These are phyloP conservation scores for Chaetomium globosum DNA, from an alignment of 2,329 filamentous ascomycete species.

Conservation along the genomic window DNA sequence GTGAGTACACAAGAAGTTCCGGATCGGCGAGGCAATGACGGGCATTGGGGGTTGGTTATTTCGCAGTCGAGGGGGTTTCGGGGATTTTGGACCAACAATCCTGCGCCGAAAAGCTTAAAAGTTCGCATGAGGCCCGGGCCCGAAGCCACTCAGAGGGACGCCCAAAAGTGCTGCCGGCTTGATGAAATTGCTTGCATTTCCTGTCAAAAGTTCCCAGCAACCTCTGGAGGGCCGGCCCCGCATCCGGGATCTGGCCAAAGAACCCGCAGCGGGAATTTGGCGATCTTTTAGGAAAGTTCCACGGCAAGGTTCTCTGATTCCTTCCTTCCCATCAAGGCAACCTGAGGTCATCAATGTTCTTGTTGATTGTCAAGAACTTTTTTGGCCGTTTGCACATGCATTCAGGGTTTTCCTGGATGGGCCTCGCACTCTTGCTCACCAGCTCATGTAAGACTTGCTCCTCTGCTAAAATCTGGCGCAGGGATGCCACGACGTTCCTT, in stretches of 20 bases:
- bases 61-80: background rate
- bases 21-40: background rate
- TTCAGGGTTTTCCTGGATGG: background rate
- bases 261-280: constrained; percentile 1
- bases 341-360: too few relatives aligned
- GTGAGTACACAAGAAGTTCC: background rate
- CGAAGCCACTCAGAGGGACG: background rate
- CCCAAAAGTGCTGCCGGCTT: background rate
- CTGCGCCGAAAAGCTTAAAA: background rate
- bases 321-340: background rate
- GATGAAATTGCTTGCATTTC: background rate
- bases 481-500: background rate
- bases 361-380: background rate
- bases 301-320: background rate
- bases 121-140: background rate
- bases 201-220: constrained; percentile 14
- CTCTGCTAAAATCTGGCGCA: background rate
- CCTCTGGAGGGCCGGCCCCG: constrained; percentile 1
- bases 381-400: background rate
- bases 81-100: background rate
- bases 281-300: constrained; percentile 8
- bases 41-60: background rate
- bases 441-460: background rate
- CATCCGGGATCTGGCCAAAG: background rate
- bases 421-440: background rate